Evolutionary conservation across 177 flowering plant species (phyloP).

Genomic region (Telopea speciosissima): DNA sequence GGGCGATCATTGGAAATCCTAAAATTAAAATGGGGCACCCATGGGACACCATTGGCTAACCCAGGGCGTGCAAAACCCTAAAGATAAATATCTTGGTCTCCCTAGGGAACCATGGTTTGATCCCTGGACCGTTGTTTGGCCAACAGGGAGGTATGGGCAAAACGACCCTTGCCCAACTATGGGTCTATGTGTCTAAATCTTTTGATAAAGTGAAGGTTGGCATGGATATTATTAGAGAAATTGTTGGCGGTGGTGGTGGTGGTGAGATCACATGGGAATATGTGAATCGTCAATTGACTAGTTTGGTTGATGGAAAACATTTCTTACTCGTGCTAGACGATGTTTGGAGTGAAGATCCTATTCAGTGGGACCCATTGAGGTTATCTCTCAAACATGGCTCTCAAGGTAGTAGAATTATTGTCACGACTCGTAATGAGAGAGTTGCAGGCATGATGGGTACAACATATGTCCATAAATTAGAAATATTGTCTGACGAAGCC

Average conservation of each 20-base stretch:
- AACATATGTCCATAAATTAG: not conserved
- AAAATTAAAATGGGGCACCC: too few species aligned
- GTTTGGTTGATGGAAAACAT: not conserved
- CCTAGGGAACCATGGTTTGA: too few species aligned
- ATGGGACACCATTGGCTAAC: too few species aligned
- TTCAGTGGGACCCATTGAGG: not conserved
- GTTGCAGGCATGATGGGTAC: not conserved
- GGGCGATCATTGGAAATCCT: too few species aligned
- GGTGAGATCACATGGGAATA: not conserved
- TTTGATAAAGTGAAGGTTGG: not conserved
- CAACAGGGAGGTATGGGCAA: slow-evolving; percentile 4
- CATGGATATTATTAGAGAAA: not conserved
- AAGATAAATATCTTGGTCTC: too few species aligned
- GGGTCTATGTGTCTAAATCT: slow-evolving; percentile 8
- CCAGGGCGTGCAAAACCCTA: too few species aligned
- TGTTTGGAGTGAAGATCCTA: not conserved
- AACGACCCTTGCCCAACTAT: not conserved
- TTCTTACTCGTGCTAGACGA: slow-evolving; percentile 2
- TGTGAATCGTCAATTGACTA: not conserved
- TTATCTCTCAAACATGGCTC: not conserved
- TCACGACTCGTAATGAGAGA: not conserved
- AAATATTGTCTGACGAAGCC: not conserved
- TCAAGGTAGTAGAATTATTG: not conserved
- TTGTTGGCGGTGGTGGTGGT: not conserved
- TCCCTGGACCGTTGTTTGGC: too few species aligned